Conservation (phyloP, 352 stramenopile genomes). For the Pythium graminicola region DNA sequence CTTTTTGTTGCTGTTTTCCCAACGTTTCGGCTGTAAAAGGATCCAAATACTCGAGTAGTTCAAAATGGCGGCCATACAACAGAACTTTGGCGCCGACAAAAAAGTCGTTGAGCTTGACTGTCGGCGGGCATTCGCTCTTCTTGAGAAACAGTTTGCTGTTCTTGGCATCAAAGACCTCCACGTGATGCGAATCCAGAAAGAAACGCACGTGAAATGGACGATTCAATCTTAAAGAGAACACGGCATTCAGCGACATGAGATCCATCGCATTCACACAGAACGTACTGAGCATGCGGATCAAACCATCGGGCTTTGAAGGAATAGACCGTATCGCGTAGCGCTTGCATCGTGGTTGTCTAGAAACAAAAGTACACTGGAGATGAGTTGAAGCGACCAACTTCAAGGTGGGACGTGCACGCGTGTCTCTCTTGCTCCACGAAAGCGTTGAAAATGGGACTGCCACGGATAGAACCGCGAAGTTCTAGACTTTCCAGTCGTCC, state of each 20-base stretch:
- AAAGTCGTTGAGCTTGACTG: conserved; percentile 70
- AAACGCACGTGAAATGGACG: conserved; percentile 76
- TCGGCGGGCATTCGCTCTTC: conserved; percentile 73
- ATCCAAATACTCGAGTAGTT: conserved; percentile 83
- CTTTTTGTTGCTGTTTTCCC: conserved; percentile 60
- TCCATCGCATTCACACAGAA: not conserved
- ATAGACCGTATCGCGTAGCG: conserved; percentile 66
- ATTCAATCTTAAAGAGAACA: conserved; percentile 39
- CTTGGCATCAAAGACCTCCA: conserved; percentile 88
- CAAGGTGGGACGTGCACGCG: not conserved
- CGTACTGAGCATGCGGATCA: conserved; percentile 65
- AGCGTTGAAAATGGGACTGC: not conserved
- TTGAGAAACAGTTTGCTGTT: conserved; percentile 88
- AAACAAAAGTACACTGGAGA: not conserved
- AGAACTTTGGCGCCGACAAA: conserved; percentile 76
- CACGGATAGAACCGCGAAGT: not conserved
- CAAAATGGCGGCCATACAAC: conserved; percentile 75
- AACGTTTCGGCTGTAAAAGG: conserved; percentile 64
- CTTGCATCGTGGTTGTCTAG: conserved; percentile 30
- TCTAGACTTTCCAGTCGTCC: not conserved
- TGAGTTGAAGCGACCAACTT: not conserved
- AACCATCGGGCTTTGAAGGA: conserved; percentile 81
- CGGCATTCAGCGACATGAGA: not conserved
- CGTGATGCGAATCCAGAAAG: conserved; percentile 67
- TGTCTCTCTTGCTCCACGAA: not conserved